Base-by-base conservation (phyloP, 495 filamentous ascomycete species). In the Articulospora tetracladia region DNA sequence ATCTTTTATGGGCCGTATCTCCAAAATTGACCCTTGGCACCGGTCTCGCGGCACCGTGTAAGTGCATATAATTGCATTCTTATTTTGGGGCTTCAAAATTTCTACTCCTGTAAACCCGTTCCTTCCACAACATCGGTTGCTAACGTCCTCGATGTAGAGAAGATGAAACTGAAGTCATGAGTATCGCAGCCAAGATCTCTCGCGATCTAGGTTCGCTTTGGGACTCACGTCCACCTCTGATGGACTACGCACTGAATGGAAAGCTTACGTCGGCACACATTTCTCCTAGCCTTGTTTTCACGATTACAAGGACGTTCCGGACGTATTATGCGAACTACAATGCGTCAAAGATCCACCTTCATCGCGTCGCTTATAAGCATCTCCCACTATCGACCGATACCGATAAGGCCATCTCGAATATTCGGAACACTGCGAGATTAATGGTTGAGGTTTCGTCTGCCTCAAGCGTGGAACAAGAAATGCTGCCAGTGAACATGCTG, bases 341-440 rank as follows among this genome's bases (percentile, higher is more conserved):
- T 58, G 73, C 75, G 20, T 70, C 66, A 47, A 74, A 73, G 55
- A 73, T 77, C 28, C 73, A 76, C 53, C 64, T 79, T 23, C 76
- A 77, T 59, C 69, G 73, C 20, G 76, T 76, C 13, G 73, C 76
- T 47, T 76, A 76, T 63, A 75, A 73, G 53, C 61, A 67, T 36
- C 63, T 75, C 30, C 74, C 74, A 24, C 67, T 72, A 17, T 74
- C 69, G 6, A 62, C 68, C 13, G 72, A 74, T 27, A 68, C 73
- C 11, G 56, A 63, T 48, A 60, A 69, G 52, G 70, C 72, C 23
- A 68, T 75, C 53, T 41, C 57, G 22, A 71, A 70, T 23, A 74
- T 76, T 58, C 70, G 71, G 26, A 59, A 61, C 22, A 63, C 77
- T 11, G 69, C 73, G 32, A 62, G 60, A 32, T 52, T 73, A 50